These are phyloP conservation scores for Mesembryanthemum crystallinum DNA, from an alignment of 148 eudicot genomes.

Conservation along the genomic window DNA sequence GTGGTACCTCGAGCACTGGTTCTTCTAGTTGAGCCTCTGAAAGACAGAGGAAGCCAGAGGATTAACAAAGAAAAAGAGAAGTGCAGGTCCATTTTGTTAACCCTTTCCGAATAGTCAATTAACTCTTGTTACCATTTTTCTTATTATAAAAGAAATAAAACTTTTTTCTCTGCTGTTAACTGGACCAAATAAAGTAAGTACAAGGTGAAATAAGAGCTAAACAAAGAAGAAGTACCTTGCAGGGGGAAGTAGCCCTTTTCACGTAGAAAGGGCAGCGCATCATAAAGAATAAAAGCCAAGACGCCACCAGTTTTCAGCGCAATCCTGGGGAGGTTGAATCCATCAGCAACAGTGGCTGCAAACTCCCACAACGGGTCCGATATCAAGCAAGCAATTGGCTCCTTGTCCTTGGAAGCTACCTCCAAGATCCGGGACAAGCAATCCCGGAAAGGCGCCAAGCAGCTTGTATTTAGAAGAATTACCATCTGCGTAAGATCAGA, in stretches of 20 bases:
- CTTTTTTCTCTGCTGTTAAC: not conserved
- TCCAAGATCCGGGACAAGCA: conserved; percentile 27
- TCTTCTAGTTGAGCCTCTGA: conserved; percentile 26
- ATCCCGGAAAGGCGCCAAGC: conserved; percentile 29
- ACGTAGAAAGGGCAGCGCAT: conserved; percentile 27
- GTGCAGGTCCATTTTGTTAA: not conserved
- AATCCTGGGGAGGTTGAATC: conserved; percentile 38
- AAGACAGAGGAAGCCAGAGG: not conserved
- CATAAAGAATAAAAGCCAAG: conserved; percentile 30
- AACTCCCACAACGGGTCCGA: conserved; percentile 37
- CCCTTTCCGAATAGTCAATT: not conserved
- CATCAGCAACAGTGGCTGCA: conserved; percentile 26
- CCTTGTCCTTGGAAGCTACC: not conserved
- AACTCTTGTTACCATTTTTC: no score
- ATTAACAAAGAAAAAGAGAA: not conserved
- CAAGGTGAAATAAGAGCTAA: not conserved
- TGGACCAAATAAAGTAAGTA: not conserved
- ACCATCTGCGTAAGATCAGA: conserved; percentile 16
- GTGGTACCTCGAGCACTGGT: conserved; percentile 35
- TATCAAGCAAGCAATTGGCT: conserved; percentile 34
- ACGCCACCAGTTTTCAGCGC: conserved; percentile 34
- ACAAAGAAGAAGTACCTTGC: conserved; percentile 26
- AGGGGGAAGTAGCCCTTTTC: conserved; percentile 37
- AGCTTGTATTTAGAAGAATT: conserved; percentile 19
- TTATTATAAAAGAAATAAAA: no score